Evolutionary conservation across 441 rosid genomes (phyloP), one percentile per base, ranked within the genome.

Genomic region (Brassica balearica): DNA sequence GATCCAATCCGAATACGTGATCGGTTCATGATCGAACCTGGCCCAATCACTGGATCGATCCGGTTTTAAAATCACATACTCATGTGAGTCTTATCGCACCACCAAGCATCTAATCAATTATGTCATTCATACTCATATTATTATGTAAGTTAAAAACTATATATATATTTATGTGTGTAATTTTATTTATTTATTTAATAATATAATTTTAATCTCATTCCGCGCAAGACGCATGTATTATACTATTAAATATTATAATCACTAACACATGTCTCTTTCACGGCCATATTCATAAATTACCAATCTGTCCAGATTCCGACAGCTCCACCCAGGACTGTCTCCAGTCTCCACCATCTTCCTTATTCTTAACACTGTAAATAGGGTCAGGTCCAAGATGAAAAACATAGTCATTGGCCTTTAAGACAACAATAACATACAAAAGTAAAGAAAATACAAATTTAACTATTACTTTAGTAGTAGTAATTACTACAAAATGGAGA

Each of bases 261-360:
- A 11, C 3, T 79, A 68, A 72, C 27, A 73, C 51, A 79, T 23
- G n/a, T 68, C 75, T 43, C 58, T 75, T 65, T 70, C 80, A 80
- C 73, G 72, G 73, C 73, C 51, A 71, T 59, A 70, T 71, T 32
- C 69, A 66, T 69, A 71, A 25, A 46, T 65, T 46, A 75, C 79
- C 58, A 71, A 6, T 74, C 70, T 58, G 82, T 80, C 76, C 59
- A 80, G 73, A 75, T 80, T 75, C 80, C 80, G 68, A 75, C 69
- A 80, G 20, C 60, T 55, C 60, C 60, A 51, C 56, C 56, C 15
- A 51, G 19, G 19, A n/a, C 8, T n/a, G 56, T 48, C n/a, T 25
- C 27, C 4, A 25, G 27, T 25, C 4, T 74, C 65, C 69, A 74
- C 68, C 56, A 68, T 56, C 71, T 62, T 25, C 70, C 51, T 23